These are phyloP conservation scores for Emergomyces africanus DNA, from an alignment of 2,329 filamentous ascomycete genomes.

Conservation along the genomic window DNA sequence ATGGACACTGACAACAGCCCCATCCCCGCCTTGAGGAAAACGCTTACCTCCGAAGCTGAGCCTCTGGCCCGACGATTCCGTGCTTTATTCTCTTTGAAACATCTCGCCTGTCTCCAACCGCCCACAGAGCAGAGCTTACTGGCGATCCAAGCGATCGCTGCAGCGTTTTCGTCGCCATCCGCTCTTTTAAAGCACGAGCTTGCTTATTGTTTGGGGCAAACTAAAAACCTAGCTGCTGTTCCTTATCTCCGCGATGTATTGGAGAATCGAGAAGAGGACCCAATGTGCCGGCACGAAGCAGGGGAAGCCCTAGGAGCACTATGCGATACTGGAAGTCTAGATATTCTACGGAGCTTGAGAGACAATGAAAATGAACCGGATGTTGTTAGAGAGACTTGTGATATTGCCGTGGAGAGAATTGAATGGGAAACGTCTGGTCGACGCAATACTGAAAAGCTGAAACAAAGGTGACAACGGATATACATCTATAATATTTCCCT, in stretches of 20 bases:
- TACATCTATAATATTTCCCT: neutral
- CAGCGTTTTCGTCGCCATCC: conserved; percentile 71
- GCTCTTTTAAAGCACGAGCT: conserved; percentile 92
- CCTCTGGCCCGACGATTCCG: conserved; percentile 84
- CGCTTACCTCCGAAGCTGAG: conserved; percentile 65
- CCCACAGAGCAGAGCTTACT: conserved; percentile 46
- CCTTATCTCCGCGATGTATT: conserved; percentile 61
- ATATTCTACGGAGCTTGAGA: conserved; percentile 57
- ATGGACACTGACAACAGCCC: conserved; percentile 7
- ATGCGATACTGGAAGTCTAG: conserved; percentile 60
- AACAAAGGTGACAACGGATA: conserved; percentile 53
- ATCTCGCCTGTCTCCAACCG: conserved; percentile 60
- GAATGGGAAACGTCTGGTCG: conserved; percentile 76
- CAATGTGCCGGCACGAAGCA: conserved; percentile 94
- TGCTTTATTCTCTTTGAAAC: conserved; percentile 94
- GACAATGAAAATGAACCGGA: conserved; percentile 64
- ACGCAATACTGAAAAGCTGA: conserved; percentile 61
- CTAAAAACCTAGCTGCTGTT: conserved; percentile 61
- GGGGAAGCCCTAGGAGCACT: conserved; percentile 88
- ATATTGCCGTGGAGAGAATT: conserved; percentile 89
- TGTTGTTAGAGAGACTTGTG: conserved; percentile 87
- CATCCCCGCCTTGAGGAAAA: conserved; percentile 45
- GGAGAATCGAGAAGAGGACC: conserved; percentile 66
- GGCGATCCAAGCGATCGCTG: conserved; percentile 70
- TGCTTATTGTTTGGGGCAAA: conserved; percentile 93